Conservation (phyloP, 352 stramenopile genomes). For the Phytophthora cryptogea region DNA sequence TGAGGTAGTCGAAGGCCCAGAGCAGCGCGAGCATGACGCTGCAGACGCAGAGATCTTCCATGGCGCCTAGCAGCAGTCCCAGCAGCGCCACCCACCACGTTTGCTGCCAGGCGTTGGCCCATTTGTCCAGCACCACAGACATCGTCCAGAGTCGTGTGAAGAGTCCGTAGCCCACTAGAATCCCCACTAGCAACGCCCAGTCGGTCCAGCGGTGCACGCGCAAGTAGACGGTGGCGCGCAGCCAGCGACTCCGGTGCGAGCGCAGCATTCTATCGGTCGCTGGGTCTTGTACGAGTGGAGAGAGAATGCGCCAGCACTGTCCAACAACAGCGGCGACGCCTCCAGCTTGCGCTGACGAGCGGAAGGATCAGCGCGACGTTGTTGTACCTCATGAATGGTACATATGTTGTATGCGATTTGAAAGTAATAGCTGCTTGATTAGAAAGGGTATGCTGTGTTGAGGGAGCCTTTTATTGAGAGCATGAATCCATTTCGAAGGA, state of each 20-base stretch:
- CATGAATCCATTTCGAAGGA: no score
- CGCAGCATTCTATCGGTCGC: slow-evolving; percentile 10
- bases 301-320: slow-evolving; percentile 11
- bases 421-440: neutral
- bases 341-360: slow-evolving; percentile 6
- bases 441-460: neutral
- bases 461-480: no score
- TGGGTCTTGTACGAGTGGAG: neutral
- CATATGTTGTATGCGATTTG: neutral
- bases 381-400: slow-evolving; percentile 8
- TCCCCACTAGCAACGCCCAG: slow-evolving; percentile 34
- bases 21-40: slow-evolving; percentile 30
- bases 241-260: slow-evolving; percentile 26
- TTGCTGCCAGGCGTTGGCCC: slow-evolving; percentile 59
- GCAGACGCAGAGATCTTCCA: slow-evolving; percentile 58
- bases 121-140: slow-evolving; percentile 43
- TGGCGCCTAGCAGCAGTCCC: slow-evolving; percentile 44
- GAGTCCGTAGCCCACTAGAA: slow-evolving; percentile 42
- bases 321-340: slow-evolving; percentile 7
- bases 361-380: slow-evolving; percentile 4
- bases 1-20: slow-evolving; percentile 41
- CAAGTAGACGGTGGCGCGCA: slow-evolving; percentile 43
- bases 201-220: slow-evolving; percentile 54
- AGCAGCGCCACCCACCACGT: slow-evolving; percentile 33
- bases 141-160: slow-evolving; percentile 36